A percentile compares a stretch with the other conserved stretches of the same genome.
Evolutionary conservation across 116 monocot genomes (phyloP).

Genomic region (Trichopus zeylanicus): DNA sequence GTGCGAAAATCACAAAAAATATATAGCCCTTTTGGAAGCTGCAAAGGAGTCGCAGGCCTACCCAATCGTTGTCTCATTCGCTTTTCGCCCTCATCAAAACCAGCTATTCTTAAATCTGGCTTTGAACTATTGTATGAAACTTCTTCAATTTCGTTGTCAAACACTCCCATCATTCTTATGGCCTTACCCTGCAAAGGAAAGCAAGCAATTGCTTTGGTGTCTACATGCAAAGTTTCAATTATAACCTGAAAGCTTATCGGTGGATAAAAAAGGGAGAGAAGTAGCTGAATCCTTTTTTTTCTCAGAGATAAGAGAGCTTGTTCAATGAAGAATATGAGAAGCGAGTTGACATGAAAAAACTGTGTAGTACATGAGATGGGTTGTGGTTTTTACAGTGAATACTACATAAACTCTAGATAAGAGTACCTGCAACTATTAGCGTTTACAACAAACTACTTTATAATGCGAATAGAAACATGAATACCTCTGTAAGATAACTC

Average conservation of each 20-base stretch:
- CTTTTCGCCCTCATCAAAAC: constrained; percentile 95
- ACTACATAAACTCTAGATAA: not conserved
- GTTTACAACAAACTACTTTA: not conserved
- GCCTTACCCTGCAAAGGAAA: constrained; percentile 58
- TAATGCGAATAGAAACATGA: not conserved
- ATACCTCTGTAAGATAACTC: constrained; percentile 53
- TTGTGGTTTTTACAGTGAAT: too few species aligned
- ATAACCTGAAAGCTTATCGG: too few species aligned
- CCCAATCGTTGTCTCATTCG: constrained; percentile 44
- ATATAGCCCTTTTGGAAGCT: constrained; percentile 74
- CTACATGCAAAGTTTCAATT: too few species aligned
- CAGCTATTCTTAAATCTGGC: constrained; percentile 61
- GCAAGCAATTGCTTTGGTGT: not conserved
- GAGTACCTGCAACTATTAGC: not conserved
- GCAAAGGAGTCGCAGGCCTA: constrained; percentile 25
- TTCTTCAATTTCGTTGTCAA: constrained; percentile 70
- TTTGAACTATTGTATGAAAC: constrained; percentile 56
- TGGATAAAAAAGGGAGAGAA: too few species aligned
- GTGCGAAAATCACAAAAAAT: constrained; percentile 84
- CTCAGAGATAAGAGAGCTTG: too few species aligned
- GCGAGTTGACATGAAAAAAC: too few species aligned
- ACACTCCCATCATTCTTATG: constrained; percentile 94
- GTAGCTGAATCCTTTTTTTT: too few species aligned
- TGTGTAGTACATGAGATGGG: too few species aligned
- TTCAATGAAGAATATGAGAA: too few species aligned